A percentile compares a stretch with the other conserved stretches of the same genome.
Evolutionary conservation across 2,329 filamentous ascomycete genomes (phyloP).

Genomic region (Botrytis cinerea): DNA sequence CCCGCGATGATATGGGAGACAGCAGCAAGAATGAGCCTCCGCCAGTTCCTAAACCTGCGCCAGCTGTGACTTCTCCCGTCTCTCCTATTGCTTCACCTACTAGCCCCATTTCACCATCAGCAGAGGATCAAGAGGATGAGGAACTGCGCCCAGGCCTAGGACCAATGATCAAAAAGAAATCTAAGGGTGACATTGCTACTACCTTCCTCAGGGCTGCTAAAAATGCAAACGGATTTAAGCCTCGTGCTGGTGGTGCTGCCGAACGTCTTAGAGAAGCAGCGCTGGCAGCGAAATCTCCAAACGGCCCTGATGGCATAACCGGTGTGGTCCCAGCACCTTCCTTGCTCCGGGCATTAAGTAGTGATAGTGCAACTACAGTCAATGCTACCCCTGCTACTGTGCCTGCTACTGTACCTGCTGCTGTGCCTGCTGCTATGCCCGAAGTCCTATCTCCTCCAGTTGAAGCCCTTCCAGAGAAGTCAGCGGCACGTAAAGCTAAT

Average conservation of each 20-base stretch:
- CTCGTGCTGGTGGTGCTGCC: slow-evolving; percentile 81
- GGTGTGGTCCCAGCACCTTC: slow-evolving; percentile 80
- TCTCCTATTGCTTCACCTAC: slow-evolving; percentile 25
- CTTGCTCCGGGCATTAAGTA: slow-evolving; percentile 46
- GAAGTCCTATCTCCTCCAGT: not conserved
- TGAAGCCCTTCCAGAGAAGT: slow-evolving; percentile 23
- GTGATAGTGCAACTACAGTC: slow-evolving; percentile 43
- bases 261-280: slow-evolving; percentile 63
- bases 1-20: not conserved
- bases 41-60: slow-evolving; percentile 13
- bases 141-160: slow-evolving; percentile 73
- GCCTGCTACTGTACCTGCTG: slow-evolving; percentile 35
- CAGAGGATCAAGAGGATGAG: slow-evolving; percentile 34
- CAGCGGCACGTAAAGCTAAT: slow-evolving; percentile 36
- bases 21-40: slow-evolving; percentile 12
- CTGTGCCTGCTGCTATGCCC: slow-evolving; percentile 34
- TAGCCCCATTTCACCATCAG: slow-evolving; percentile 10
- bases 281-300: slow-evolving; percentile 54
- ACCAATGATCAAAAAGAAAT: slow-evolving; percentile 82
- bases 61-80: slow-evolving; percentile 18
- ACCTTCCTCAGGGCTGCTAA: slow-evolving; percentile 79
- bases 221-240: slow-evolving; percentile 75
- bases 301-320: slow-evolving; percentile 86
- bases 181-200: slow-evolving; percentile 71
- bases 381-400: slow-evolving; percentile 19